Evolutionary conservation across 306 rosid species (phyloP).

Genomic region (Ceratonia siliqua): DNA sequence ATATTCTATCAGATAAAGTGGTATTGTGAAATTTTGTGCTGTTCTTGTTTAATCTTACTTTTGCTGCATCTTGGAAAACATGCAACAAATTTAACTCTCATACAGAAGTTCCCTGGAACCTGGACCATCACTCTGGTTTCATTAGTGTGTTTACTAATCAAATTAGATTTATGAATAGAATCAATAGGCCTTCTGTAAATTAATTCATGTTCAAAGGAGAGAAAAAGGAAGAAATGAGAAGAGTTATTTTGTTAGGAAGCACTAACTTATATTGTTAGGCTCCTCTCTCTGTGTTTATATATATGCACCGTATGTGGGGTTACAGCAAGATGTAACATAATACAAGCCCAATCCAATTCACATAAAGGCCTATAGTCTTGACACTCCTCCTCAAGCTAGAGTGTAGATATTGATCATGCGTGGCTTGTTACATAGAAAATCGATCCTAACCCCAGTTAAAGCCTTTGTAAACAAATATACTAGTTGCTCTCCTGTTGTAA

Average conservation of each 20-base stretch:
- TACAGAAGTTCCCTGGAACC: neutral
- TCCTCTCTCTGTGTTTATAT: no score
- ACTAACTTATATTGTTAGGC: neutral
- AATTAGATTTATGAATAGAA: neutral
- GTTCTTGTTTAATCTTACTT: slow-evolving; percentile 1
- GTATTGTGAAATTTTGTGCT: slow-evolving; percentile 21
- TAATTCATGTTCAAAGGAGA: neutral
- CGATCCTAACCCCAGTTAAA: neutral
- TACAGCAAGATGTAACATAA: no score
- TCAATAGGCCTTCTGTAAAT: neutral
- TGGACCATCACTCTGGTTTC: neutral
- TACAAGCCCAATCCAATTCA: no score
- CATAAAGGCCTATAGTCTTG: neutral
- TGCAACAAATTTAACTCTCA: neutral
- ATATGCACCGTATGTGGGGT: no score
- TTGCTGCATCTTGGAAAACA: slow-evolving; percentile 18
- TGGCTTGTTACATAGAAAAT: neutral
- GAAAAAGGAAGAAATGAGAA: neutral
- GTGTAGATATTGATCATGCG: neutral
- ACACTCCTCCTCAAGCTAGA: neutral
- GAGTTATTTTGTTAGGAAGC: neutral
- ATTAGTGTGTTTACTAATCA: neutral
- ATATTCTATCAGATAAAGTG: slow-evolving; percentile 21
- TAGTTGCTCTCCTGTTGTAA: no score
- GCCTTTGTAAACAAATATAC: neutral